Evolutionary conservation across 352 stramenopile species (phyloP), one percentile per base, ranked within the genome.

Genomic region (Blastocystis sp.): DNA sequence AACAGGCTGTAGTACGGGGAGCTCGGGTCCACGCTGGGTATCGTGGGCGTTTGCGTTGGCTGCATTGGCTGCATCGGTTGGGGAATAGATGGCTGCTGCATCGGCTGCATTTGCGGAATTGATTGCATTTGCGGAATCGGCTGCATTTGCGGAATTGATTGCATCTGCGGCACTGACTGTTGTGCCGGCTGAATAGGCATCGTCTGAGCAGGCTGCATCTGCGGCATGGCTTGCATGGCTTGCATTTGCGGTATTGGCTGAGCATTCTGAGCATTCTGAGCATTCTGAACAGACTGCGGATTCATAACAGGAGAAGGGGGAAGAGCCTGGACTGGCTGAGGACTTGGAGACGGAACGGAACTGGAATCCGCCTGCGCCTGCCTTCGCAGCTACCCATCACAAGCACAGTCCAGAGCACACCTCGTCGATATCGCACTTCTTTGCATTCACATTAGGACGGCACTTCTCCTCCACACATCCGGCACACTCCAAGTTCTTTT

Each of bases 401-500:
- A 17, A 9, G 14, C n/a, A 10, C 2, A 56, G 2, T 38, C 38
- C 10, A 23, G 9, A 21, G 53, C 66, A 34, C 7, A 76, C 66
- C 48, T 76, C 56, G 23, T 84, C 60, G n/a, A 84, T 53, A 56
- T n/a, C 34, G n/a, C 23, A 62, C 28, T 45, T 53, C 56, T 84
- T 84, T 28, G 74, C 53, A 23, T 62, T 21, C 5, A 53, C 53
- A 84, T 84, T 84, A 2, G 74, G 74, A 70, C 66, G 74, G 41
- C 74, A 84, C 38, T 84, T 84, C 60, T 84, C 74, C 19, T 70
- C 56, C 9, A 84, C 74, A 64, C 65, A 69, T 2, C 74, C 74
- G 41, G 74, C 74, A 69, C 74, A 84, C 45, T 84, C 56, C 59
- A 67, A 34, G 69, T 41, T 45, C 64, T 48, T 67, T 53, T 56